These are phyloP conservation scores for Porphyridium purpureum DNA, from an alignment of 23 red algal species.

Conservation along the genomic window DNA sequence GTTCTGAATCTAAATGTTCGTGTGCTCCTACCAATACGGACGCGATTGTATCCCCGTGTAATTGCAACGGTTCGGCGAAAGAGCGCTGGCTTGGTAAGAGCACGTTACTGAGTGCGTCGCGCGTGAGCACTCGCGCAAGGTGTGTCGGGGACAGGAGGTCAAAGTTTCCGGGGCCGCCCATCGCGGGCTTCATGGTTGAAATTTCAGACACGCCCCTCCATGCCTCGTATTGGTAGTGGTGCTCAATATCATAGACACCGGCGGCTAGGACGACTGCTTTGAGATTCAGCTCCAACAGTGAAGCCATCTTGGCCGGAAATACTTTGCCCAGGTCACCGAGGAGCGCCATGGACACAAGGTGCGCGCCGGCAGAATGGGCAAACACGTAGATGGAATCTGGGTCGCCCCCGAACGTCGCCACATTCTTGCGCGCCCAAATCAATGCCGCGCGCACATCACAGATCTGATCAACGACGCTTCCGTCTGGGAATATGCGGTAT, in stretches of 20 bases:
- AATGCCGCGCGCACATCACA: neutral
- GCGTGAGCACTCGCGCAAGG: neutral
- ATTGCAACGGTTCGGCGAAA: too few species aligned
- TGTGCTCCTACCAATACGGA: too few species aligned
- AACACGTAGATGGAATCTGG: neutral
- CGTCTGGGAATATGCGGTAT: neutral
- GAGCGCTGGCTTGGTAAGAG: neutral
- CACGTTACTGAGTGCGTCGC: neutral
- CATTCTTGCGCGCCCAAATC: neutral
- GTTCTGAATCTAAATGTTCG: too few species aligned
- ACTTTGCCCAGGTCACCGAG: neutral
- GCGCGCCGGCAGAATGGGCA: neutral
- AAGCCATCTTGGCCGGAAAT: neutral
- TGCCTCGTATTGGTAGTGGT: constrained; percentile 9
- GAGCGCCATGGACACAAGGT: neutral
- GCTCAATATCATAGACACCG: constrained; percentile 4
- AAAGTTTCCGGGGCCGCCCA: constrained; percentile 4
- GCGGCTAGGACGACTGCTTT: neutral
- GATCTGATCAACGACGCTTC: neutral
- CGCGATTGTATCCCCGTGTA: too few species aligned
- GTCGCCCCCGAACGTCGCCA: neutral
- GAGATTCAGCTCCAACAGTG: neutral
- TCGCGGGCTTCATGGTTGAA: constrained; percentile 6
- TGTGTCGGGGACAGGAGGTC: neutral
- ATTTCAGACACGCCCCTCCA: constrained; percentile 8